Base-by-base conservation (phyloP, 2,329 filamentous ascomycete species). In the Cladophialophora bantiana region DNA sequence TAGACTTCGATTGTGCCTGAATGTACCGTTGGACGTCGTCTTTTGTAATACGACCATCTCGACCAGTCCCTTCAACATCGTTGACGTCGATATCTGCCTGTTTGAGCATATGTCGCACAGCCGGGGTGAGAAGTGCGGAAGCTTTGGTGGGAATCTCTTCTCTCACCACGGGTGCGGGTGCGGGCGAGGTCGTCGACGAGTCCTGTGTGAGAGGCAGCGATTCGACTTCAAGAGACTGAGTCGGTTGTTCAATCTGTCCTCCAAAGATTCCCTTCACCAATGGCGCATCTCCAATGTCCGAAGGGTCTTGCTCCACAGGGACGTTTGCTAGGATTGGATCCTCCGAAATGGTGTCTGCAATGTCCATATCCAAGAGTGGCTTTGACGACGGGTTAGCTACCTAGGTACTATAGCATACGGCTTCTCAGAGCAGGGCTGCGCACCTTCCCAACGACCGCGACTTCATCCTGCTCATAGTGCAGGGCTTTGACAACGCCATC, bases 401-500 rank as follows among this genome's bases (percentile, higher is more conserved):
- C 26, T 26, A 26, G 26, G 26, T 26, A 3, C 26, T 26, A 36
- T 9, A n/a, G 15, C 38, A n/a, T 7, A 45, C 13, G 3, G 2
- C 3, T 59, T 31, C 15, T 40, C 15, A 6, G 15, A 45, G 7
- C 35, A n/a, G 7, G 13, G 13, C 26, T n/a, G 18, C 66, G 40
- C 54, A 68, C 62, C 59, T 69, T 59, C 72, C 95, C 95, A 36
- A 97, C 96, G 75, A 92, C 92, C 61, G 94, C 94, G 86, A 97
- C 97, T 73, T 98, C 94, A 71, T 96, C 95, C 32, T 93, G 89
- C 71, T 97, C 93, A 78, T 97, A 98, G 80, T 97, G 88, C 53
- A 99, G 84, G 81, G 94, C 97, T 83, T 96, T 97, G 73, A 99
- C 94, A 0, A 97, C 90, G 32, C 95, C 95, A 66, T 94, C 89